Evolutionary conservation across 2,329 filamentous ascomycete genomes (phyloP).

Genomic region (Pestalotiopsis sp.): DNA sequence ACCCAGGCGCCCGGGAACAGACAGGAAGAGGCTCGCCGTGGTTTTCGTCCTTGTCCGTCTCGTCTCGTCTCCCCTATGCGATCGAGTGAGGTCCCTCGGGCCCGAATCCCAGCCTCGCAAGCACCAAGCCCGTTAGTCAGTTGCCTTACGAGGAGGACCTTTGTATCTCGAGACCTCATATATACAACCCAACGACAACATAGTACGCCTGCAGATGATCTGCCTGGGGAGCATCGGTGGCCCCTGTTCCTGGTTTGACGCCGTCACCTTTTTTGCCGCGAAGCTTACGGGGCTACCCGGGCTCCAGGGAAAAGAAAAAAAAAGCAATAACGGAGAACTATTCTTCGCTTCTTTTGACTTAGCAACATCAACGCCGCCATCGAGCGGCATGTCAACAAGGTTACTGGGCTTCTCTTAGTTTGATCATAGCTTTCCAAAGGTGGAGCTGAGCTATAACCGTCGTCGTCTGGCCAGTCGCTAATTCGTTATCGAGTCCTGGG

Average conservation of each 20-base stretch:
- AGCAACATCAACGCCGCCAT: slow-evolving; percentile 14
- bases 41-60: neutral
- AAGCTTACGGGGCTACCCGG: slow-evolving; percentile 19
- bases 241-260: slow-evolving; percentile 9
- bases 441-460: slow-evolving; percentile 13
- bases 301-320: slow-evolving; percentile 15
- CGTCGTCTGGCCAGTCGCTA: slow-evolving; percentile 3
- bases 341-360: slow-evolving; percentile 15
- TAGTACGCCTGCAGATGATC: slow-evolving; percentile 4
- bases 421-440: slow-evolving; percentile 4
- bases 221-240: neutral
- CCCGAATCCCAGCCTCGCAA: neutral
- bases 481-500: slow-evolving; percentile 12
- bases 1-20: neutral
- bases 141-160: neutral
- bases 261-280: slow-evolving; percentile 14
- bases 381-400: slow-evolving; percentile 7
- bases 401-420: slow-evolving; percentile 8
- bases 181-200: neutral
- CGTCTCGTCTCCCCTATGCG: neutral
- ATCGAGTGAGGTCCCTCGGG: neutral
- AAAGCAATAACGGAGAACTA: slow-evolving; percentile 18
- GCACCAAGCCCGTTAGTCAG: neutral
- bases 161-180: neutral
- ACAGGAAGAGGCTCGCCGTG: neutral